These are phyloP conservation scores for Phaeosphaeria sp. DNA, from an alignment of 2,329 filamentous ascomycete species.

Conservation along the genomic window DNA sequence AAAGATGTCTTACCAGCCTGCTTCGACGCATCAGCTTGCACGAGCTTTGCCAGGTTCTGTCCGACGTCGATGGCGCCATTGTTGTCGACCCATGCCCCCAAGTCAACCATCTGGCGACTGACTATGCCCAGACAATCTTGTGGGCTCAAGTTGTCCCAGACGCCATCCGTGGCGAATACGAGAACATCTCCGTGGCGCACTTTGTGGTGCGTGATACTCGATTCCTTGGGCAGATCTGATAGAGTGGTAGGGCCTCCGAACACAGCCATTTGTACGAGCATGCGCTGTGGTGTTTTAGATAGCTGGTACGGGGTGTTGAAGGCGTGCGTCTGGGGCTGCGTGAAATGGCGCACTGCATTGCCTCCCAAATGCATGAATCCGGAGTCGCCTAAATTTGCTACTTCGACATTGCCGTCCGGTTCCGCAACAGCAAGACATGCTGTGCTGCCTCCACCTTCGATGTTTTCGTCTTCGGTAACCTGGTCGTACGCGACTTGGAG, in stretches of 20 bases:
- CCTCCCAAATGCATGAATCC: constrained; percentile 87
- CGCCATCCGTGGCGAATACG: constrained; percentile 92
- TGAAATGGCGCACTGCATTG: constrained; percentile 84
- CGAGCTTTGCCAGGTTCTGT: constrained; percentile 64
- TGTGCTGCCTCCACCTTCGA: constrained; percentile 87
- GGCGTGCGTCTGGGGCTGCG: constrained; percentile 87
- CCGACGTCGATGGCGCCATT: constrained; percentile 59
- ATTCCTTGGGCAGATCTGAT: constrained; percentile 83
- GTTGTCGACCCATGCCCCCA: constrained; percentile 75
- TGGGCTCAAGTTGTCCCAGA: constrained; percentile 94
- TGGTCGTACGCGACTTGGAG: constrained; percentile 86
- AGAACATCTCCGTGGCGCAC: constrained; percentile 91
- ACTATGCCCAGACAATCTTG: constrained; percentile 86
- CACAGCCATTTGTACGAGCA: constrained; percentile 78
- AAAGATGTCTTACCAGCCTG: constrained; percentile 61
- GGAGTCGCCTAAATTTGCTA: constrained; percentile 95
- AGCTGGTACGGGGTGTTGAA: constrained; percentile 99
- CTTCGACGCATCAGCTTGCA: constrained; percentile 55
- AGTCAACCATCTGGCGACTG: constrained; percentile 75
- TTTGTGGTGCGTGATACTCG: constrained; percentile 76
- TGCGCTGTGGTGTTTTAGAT: constrained; percentile 80
- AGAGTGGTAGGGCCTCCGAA: constrained; percentile 76
- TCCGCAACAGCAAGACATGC: constrained; percentile 84
- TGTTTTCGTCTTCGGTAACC: constrained; percentile 74
- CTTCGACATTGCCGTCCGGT: constrained; percentile 76